Evolutionary conservation across 192 early-diverging fungal species (phyloP), one percentile per base, ranked within the genome.

Genomic region (Coemansia sp.): DNA sequence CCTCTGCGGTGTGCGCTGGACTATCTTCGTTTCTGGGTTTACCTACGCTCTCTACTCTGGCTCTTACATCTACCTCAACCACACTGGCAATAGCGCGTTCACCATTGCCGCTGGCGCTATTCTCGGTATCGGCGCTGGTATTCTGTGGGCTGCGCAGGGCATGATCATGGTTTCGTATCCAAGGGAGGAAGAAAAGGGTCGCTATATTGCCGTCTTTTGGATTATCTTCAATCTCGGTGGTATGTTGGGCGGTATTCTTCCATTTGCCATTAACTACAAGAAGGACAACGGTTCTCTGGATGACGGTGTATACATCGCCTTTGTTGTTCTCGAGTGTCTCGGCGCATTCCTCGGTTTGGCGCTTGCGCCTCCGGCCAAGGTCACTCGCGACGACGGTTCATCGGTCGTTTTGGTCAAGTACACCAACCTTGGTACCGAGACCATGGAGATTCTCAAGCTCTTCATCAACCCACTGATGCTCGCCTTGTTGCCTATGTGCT

Each of bases 141-240:
- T 96, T 70, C 78, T 93, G 60, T 89, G 89, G 87, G 90, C 93
- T 5, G 91, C 91, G 13, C 91, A 93, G 70, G 89, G 93, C 41
- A 88, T 90, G 78, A 93, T 96, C 71, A 93, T 94, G 90, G 86
- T 93, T 74, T 90, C 95, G 63, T 95, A 96, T 77, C 93, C 95
- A 34, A 79, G 80, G 18, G 93, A 95, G 72, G 74, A 88, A n/a
- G 86, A 92, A 49, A 94, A 94, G 85, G 93, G 92, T 43, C 88
- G 85, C 67, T 93, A 86, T 79, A 93, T 96, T 60, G 89, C 90
- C 24, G 84, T 90, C 40, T 96, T 96, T 88, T 96, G 95, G 95
- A 86, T 90, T 67, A 91, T 95, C 62, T 96, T 94, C 87, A 93
- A 93, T 72, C 78, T 90, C 72, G 95, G 95, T 63, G 95, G 90